These are phyloP conservation scores for Torrubiella hemipterigena DNA, from an alignment of 2,329 filamentous ascomycete species.

Conservation along the genomic window DNA sequence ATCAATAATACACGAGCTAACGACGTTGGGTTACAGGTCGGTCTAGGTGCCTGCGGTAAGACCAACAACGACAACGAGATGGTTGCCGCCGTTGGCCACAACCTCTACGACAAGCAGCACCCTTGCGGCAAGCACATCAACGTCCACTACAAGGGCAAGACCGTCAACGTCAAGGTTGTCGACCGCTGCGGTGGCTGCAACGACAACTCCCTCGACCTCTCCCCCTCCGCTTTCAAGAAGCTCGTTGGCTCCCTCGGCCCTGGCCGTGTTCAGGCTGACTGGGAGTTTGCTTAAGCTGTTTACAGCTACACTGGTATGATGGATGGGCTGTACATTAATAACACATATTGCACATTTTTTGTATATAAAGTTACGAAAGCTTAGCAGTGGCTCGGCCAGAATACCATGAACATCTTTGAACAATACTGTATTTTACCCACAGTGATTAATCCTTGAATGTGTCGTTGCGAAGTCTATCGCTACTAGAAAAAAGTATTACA, in stretches of 20 bases:
- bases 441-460: no score
- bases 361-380: no score
- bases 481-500: no score
- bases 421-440: no score
- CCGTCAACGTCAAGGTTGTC: conserved; percentile 52
- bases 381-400: no score
- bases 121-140: conserved; percentile 55
- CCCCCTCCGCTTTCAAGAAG: conserved; percentile 30
- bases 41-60: conserved; percentile 58
- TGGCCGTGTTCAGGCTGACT: conserved; percentile 12
- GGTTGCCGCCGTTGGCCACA: conserved; percentile 55
- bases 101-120: conserved; percentile 50
- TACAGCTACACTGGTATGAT: no score
- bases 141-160: conserved; percentile 32
- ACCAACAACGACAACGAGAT: conserved; percentile 39
- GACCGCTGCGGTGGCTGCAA: conserved; percentile 49
- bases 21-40: no score
- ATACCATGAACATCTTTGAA: no score
- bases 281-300: conserved; percentile 16
- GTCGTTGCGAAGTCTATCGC: no score
- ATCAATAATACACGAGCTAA: no score
- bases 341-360: no score
- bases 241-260: conserved; percentile 21
- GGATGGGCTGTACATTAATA: no score
- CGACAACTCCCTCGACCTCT: conserved; percentile 35